Evolutionary conservation across 441 rosid genomes (phyloP), one percentile per base, ranked within the genome.

Genomic region (Erysimum pusillum): DNA sequence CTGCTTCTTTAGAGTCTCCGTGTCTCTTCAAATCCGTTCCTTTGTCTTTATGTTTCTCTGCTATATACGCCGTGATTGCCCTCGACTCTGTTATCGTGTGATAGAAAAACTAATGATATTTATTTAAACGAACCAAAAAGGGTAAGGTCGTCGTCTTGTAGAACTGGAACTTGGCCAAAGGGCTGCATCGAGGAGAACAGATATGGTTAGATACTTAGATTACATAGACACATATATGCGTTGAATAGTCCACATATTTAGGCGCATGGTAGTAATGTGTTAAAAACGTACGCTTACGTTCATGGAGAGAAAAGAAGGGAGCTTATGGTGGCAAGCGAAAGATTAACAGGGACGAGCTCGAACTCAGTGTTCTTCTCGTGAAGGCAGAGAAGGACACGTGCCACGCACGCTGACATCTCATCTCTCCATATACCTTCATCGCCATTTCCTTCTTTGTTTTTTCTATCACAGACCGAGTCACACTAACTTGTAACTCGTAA

Each of bases 101-200:
- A n/a, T 15, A 60, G 11, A 2, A 46, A 6, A 10, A 32, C 2
- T 5, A n/a, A 45, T n/a, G 20, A 45, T 45, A 45, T 15, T n/a
- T 7, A 46, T 32, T n/a, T 44, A 45, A 11, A 67, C 81, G 45
- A 77, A 92, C 97, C 96, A 32, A 92, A 90, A 52, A 90, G 75
- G 14, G 85, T 88, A 11, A 92, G 83, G 75, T 88, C 91, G 9
- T 71, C 93, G 61, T 92, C 97, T 84, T 92, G 93, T 25, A 92
- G 85, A 22, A 80, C 91, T 25, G 97, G 96, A 67, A 92, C 76
- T 71, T 75, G 89, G 17, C 96, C 97, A 52, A 92, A 92, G 20
- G 96, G 97, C 97, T 90, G 86, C 85, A 80, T 46, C 10, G 11
- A 45, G n/a, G 7, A 15, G 17, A 32, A 57, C 2, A 51, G 0